These are phyloP conservation scores for Chlorencoelia australis DNA, from an alignment of 2,329 filamentous ascomycete species.

Conservation along the genomic window DNA sequence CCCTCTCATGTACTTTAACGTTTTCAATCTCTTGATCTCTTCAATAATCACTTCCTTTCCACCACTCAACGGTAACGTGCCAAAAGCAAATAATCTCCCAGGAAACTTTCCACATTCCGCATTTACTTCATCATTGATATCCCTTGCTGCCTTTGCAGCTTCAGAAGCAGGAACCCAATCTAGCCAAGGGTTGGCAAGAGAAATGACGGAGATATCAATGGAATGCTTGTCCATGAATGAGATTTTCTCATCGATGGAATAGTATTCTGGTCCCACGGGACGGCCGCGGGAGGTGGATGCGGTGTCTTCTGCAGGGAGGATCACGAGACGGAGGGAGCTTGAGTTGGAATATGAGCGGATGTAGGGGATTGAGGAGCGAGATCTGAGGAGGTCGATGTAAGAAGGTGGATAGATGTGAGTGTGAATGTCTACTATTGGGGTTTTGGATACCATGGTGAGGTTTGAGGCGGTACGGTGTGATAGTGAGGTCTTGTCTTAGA, in stretches of 20 bases:
- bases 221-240: conserved; percentile 78
- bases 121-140: conserved; percentile 72
- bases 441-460: conserved; percentile 19
- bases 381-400: conserved; percentile 51
- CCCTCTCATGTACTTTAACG: conserved; percentile 63
- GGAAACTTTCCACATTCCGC: conserved; percentile 55
- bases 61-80: conserved; percentile 67
- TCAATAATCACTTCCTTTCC: conserved; percentile 48
- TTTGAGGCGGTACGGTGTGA: conserved; percentile 5
- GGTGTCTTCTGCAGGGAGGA: conserved; percentile 48
- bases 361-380: conserved; percentile 55
- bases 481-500: neutral
- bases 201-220: conserved; percentile 77
- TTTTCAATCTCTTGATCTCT: conserved; percentile 53
- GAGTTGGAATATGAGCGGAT: conserved; percentile 53
- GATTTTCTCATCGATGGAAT: conserved; percentile 68
- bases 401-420: conserved; percentile 60
- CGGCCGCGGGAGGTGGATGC: conserved; percentile 57
- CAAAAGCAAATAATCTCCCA: conserved; percentile 73
- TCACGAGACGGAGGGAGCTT: conserved; percentile 53
- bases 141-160: conserved; percentile 51
- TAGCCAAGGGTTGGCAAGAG: conserved; percentile 87
- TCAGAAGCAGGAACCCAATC: conserved; percentile 62
- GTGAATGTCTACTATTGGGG: conserved; percentile 53
- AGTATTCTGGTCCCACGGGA: conserved; percentile 76